Evolutionary conservation across 768 basidiomycete genomes (phyloP).

Genomic region (Dictyophora rubrovolvata): DNA sequence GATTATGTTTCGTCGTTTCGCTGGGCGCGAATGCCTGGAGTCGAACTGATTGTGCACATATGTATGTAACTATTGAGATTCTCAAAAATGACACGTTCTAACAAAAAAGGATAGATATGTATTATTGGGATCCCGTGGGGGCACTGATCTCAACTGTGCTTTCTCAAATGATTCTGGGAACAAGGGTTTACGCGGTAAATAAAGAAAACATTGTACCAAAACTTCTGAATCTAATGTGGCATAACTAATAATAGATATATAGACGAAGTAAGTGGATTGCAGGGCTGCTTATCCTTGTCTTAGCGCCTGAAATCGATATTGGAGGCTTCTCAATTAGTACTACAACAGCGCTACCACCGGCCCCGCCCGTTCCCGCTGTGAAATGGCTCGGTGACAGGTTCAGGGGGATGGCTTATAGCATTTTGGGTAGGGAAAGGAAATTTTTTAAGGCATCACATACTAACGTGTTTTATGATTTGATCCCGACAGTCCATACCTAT

Average conservation of each 20-base stretch:
- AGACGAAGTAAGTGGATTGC: neutral
- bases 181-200: neutral
- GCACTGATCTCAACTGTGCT: neutral
- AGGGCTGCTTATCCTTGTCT: neutral
- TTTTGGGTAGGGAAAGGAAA: neutral
- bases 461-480: neutral
- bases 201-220: neutral
- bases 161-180: neutral
- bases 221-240: neutral
- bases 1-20: neutral
- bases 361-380: neutral
- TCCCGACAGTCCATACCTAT: neutral
- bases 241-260: neutral
- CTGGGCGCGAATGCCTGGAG: neutral
- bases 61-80: neutral
- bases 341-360: neutral
- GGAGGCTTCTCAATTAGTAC: neutral
- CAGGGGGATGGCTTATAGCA: neutral
- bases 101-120: neutral
- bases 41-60: neutral
- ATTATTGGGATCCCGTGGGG: neutral
- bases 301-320: neutral
- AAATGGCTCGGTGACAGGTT: neutral
- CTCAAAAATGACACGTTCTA: too few species aligned
- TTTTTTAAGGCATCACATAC: neutral